These are phyloP conservation scores for Takashimella tepidaria DNA, from an alignment of 1,284 basidiomycete genomes.

Conservation along the genomic window DNA sequence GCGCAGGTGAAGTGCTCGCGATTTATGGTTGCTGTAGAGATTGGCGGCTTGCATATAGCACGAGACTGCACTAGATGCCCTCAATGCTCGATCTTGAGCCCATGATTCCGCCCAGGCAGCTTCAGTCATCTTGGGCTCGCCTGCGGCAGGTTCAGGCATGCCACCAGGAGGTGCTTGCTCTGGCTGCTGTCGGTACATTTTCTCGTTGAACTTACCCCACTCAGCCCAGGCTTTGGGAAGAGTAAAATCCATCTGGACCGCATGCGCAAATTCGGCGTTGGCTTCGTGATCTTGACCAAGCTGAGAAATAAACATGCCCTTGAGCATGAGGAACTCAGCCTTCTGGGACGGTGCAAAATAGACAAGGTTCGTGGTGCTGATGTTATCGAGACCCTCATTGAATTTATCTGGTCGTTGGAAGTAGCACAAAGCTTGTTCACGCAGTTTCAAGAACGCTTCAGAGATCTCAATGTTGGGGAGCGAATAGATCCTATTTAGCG, in stretches of 20 bases:
- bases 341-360: slow-evolving; percentile 95
- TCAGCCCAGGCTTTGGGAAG: slow-evolving; percentile 98
- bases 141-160: slow-evolving; percentile 41
- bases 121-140: slow-evolving; percentile 67
- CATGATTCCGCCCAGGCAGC: slow-evolving; percentile 41
- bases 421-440: slow-evolving; percentile 98
- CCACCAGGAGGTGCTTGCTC: slow-evolving; percentile 29
- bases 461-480: slow-evolving; percentile 99
- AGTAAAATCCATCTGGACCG: slow-evolving; percentile 91
- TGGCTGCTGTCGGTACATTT: slow-evolving; percentile 62
- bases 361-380: slow-evolving; percentile 99
- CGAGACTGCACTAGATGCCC: slow-evolving; percentile 87
- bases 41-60: slow-evolving; percentile 98
- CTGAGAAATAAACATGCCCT: slow-evolving; percentile 96
- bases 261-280: slow-evolving; percentile 85
- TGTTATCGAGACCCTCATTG: slow-evolving; percentile 90
- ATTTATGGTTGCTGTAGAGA: slow-evolving; percentile 90
- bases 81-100: slow-evolving; percentile 52
- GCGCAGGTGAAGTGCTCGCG: slow-evolving; percentile 82
- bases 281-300: slow-evolving; percentile 86
- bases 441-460: slow-evolving; percentile 96
- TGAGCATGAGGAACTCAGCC: slow-evolving; percentile 98
- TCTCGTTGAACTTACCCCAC: slow-evolving; percentile 94
- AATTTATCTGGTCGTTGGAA: slow-evolving; percentile 94
- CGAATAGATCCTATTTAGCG: slow-evolving; percentile 96